These are phyloP conservation scores for Exophiala calicioides DNA, from an alignment of 2,329 filamentous ascomycete genomes.

Conservation along the genomic window DNA sequence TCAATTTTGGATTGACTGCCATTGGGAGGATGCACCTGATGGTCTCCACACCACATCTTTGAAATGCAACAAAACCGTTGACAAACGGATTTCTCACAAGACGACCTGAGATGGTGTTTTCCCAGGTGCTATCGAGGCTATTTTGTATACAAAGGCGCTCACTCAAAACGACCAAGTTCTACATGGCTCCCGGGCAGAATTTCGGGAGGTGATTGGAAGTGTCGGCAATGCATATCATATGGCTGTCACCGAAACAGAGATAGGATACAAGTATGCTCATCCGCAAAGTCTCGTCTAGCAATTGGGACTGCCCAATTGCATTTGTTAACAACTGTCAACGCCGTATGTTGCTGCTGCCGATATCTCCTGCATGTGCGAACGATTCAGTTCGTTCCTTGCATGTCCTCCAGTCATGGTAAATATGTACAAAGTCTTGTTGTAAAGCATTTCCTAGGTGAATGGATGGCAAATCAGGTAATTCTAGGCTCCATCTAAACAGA, in stretches of 20 bases:
- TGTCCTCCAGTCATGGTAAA: background rate
- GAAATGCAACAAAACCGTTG: too few species aligned
- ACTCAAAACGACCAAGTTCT: too few species aligned
- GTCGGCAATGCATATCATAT: too few species aligned
- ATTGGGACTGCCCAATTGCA: slow-evolving; percentile 3
- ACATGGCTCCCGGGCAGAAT: too few species aligned
- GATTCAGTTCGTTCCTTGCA: background rate
- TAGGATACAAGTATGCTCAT: background rate
- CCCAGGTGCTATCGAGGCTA: background rate
- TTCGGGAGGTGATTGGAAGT: too few species aligned
- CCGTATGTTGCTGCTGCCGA: too few species aligned
- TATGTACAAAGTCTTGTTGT: slow-evolving; percentile 15
- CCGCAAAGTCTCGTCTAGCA: too few species aligned
- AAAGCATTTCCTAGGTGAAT: background rate
- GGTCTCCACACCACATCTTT: too few species aligned
- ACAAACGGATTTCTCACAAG: too few species aligned
- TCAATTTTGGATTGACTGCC: too few species aligned
- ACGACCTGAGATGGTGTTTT: background rate
- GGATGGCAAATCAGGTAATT: slow-evolving; percentile 28
- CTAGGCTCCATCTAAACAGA: slow-evolving; percentile 22
- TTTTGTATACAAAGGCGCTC: background rate
- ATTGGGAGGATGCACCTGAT: too few species aligned
- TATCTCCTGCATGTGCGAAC: too few species aligned
- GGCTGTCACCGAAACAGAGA: background rate
- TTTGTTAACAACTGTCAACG: background rate